A percentile compares a stretch with the other conserved stretches of the same genome.
These are phyloP conservation scores for Pythium rishiriense DNA, from an alignment of 352 stramenopile genomes.

Conservation along the genomic window DNA sequence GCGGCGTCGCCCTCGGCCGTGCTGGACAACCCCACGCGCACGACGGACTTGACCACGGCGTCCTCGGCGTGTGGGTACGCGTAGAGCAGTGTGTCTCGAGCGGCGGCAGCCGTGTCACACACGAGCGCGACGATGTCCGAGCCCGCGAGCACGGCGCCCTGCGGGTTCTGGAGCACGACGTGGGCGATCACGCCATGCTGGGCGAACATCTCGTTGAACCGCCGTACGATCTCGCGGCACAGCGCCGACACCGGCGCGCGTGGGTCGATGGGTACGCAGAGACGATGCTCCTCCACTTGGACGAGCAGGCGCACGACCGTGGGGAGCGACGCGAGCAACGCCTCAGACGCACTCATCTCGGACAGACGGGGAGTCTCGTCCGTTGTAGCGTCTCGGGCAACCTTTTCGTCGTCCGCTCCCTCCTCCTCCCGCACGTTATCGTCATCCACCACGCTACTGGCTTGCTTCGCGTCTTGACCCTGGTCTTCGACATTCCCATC, in stretches of 20 bases:
- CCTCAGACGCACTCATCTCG: conserved; percentile 4
- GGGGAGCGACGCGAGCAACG: conserved; percentile 34
- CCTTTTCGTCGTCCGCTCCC: neutral
- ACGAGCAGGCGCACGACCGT: conserved; percentile 50
- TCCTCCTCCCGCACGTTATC: neutral
- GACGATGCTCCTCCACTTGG: conserved; percentile 50
- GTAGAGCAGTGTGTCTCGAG: conserved; percentile 30
- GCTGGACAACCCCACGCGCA: conserved; percentile 16
- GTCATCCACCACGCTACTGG: neutral
- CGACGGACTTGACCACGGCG: conserved; percentile 24
- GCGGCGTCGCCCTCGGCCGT: neutral
- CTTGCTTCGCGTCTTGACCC: neutral
- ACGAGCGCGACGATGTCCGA: conserved; percentile 50
- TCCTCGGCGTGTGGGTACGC: conserved; percentile 24
- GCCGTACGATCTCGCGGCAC: conserved; percentile 52
- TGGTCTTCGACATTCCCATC: neutral
- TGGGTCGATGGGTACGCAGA: conserved; percentile 60
- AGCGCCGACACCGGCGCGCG: conserved; percentile 44
- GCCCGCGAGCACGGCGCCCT: conserved; percentile 50
- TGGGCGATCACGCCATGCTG: conserved; percentile 29
- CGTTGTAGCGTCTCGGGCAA: neutral
- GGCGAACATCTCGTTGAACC: conserved; percentile 63
- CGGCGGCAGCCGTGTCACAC: conserved; percentile 20
- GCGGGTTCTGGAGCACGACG: conserved; percentile 56
- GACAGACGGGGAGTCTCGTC: neutral